These are phyloP conservation scores for Crucibulum laeve DNA, from an alignment of 768 basidiomycete species.

Conservation along the genomic window DNA sequence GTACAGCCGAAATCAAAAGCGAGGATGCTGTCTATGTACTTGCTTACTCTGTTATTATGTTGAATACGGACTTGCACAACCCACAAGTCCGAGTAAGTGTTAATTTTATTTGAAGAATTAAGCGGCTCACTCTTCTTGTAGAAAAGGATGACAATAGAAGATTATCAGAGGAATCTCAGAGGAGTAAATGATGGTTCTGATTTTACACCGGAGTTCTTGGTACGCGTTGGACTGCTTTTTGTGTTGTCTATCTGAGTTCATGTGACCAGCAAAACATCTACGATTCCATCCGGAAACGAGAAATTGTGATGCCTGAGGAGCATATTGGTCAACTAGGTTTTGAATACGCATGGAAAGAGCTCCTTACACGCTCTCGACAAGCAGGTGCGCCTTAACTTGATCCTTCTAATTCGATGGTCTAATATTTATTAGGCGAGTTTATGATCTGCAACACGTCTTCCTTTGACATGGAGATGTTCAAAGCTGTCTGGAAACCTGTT, in stretches of 20 bases:
- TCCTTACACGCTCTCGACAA: constrained; percentile 75
- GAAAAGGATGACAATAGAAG: constrained; percentile 97
- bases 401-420: background rate
- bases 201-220: constrained; percentile 84
- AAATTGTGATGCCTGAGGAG: constrained; percentile 97
- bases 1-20: constrained; percentile 79
- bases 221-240: constrained; percentile 24
- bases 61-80: constrained; percentile 96
- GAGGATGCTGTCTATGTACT: constrained; percentile 94
- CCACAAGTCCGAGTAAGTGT: constrained; percentile 79
- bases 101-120: constrained; percentile 1
- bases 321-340: constrained; percentile 96
- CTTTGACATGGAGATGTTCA: constrained; percentile 95
- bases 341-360: constrained; percentile 98
- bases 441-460: constrained; percentile 74
- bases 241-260: background rate
- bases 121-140: constrained; percentile 20
- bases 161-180: constrained; percentile 87
- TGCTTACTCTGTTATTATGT: constrained; percentile 94
- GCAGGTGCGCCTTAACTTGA: constrained; percentile 49
- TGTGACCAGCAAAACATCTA: constrained; percentile 73
- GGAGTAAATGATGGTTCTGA: constrained; percentile 86
- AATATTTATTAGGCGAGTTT: constrained; percentile 43
- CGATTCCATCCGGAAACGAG: constrained; percentile 89
- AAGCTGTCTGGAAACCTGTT: constrained; percentile 85